These are phyloP conservation scores for Dipodascus geniculatus DNA, from an alignment of 805 yeast species.

Conservation along the genomic window DNA sequence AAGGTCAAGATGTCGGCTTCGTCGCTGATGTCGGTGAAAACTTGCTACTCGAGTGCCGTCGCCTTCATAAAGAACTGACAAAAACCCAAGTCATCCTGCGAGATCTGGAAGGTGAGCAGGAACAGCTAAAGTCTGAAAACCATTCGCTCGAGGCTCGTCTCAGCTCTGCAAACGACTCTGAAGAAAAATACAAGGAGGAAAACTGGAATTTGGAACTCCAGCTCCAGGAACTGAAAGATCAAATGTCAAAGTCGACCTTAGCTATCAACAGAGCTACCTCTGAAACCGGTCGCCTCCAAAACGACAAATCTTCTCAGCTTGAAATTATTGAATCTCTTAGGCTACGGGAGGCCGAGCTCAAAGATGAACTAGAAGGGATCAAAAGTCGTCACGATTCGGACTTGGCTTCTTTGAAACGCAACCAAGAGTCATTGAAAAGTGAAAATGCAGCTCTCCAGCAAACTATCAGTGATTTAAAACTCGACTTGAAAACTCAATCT, in stretches of 20 bases:
- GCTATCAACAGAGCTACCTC: slow-evolving; percentile 16
- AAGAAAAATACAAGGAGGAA: slow-evolving; percentile 24
- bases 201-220: slow-evolving; percentile 28
- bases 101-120: slow-evolving; percentile 11
- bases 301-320: slow-evolving; percentile 15
- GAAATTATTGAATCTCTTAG: slow-evolving; percentile 21
- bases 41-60: slow-evolving; percentile 25
- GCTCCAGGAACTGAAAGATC: slow-evolving; percentile 20
- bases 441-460: slow-evolving; percentile 16
- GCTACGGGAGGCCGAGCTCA: slow-evolving; percentile 20
- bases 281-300: slow-evolving; percentile 15
- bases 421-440: slow-evolving; percentile 15
- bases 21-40: slow-evolving; percentile 24
- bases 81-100: slow-evolving; percentile 11
- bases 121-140: slow-evolving; percentile 12
- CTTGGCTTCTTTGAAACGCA: slow-evolving; percentile 11
- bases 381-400: slow-evolving; percentile 18
- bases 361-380: slow-evolving; percentile 14
- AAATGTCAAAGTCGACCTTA: slow-evolving; percentile 16
- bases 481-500: not conserved
- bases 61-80: slow-evolving; percentile 16
- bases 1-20: slow-evolving; percentile 13
- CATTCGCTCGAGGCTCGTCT: slow-evolving; percentile 14
- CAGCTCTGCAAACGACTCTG: slow-evolving; percentile 14
- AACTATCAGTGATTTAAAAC: not conserved